These are phyloP conservation scores for Metarhizium brunneum DNA, from an alignment of 2,329 filamentous ascomycete genomes.

Conservation along the genomic window DNA sequence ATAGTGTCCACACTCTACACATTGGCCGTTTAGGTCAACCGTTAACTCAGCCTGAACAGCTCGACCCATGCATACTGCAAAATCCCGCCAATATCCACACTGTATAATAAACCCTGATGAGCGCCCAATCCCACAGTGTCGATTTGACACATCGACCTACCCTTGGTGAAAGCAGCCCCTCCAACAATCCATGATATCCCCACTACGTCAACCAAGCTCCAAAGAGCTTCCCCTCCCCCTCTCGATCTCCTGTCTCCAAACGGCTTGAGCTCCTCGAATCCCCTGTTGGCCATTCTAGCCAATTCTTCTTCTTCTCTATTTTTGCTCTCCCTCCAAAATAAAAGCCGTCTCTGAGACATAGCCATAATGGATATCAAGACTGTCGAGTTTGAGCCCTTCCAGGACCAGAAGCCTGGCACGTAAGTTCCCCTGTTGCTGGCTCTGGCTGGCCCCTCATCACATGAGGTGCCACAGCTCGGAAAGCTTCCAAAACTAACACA, in stretches of 20 bases:
- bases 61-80: not conserved
- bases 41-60: not conserved
- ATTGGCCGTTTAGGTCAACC: not conserved
- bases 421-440: constrained; percentile 45
- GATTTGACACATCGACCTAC: constrained; percentile 1
- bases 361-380: constrained; percentile 61
- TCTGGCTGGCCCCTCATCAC: constrained; percentile 16
- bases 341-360: not conserved
- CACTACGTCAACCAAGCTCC: constrained; percentile 13
- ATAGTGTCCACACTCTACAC: not conserved
- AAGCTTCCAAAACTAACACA: not conserved
- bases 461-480: not conserved
- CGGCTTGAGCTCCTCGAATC: too few relatives aligned
- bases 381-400: constrained; percentile 75
- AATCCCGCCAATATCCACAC: not conserved
- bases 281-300: not conserved
- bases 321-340: not conserved
- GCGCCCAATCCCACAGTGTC: constrained; percentile 11
- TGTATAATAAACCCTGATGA: not conserved
- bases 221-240: constrained; percentile 15
- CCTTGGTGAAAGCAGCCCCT: not conserved
- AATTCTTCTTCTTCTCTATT: not conserved
- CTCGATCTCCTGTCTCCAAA: not conserved
- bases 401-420: constrained; percentile 99
- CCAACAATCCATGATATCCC: not conserved